Evolutionary conservation across 768 basidiomycete genomes (phyloP).

Genomic region (Dacryopinax primogenitus): DNA sequence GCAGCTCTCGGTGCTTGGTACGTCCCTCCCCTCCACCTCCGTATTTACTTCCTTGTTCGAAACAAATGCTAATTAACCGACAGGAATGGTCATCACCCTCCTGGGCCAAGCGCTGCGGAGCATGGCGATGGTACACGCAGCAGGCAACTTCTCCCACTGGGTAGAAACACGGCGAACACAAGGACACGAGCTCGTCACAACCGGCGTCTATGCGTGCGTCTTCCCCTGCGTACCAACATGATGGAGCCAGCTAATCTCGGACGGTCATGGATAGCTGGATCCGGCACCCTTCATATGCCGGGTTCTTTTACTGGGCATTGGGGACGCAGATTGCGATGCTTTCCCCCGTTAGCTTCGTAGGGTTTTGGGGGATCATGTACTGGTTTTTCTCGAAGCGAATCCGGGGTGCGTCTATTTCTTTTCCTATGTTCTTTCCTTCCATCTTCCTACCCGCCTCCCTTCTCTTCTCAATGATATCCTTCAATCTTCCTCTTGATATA

Average conservation of each 20-base stretch:
- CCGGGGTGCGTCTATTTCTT: slow-evolving; percentile 41
- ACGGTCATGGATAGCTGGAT: too few species aligned
- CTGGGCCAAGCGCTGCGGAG: slow-evolving; percentile 71
- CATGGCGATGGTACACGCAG: slow-evolving; percentile 90
- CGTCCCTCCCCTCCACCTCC: slow-evolving; percentile 19
- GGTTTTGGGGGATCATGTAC: slow-evolving; percentile 61
- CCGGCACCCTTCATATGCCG: slow-evolving; percentile 91
- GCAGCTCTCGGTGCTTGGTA: slow-evolving; percentile 51
- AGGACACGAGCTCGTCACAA: slow-evolving; percentile 68
- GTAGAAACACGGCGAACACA: slow-evolving; percentile 63
- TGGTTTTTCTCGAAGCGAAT: slow-evolving; percentile 77
- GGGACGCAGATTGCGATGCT: slow-evolving; percentile 87
- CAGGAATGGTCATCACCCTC: slow-evolving; percentile 54
- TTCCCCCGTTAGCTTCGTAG: slow-evolving; percentile 60
- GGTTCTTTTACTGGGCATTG: slow-evolving; percentile 96
- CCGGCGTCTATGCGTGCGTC: slow-evolving; percentile 77
- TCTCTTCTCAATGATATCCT: neutral
- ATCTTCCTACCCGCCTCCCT: neutral
- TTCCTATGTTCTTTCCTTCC: neutral
- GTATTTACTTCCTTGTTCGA: slow-evolving; percentile 3
- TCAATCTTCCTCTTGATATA: neutral
- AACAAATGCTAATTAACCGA: slow-evolving; percentile 1
- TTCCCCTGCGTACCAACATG: neutral
- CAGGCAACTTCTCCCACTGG: slow-evolving; percentile 83
- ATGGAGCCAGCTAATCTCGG: too few species aligned